phyloP scores from a whole-genome alignment of 2,329 filamentous ascomycete species.

The Aspergillus awamori region DNA sequence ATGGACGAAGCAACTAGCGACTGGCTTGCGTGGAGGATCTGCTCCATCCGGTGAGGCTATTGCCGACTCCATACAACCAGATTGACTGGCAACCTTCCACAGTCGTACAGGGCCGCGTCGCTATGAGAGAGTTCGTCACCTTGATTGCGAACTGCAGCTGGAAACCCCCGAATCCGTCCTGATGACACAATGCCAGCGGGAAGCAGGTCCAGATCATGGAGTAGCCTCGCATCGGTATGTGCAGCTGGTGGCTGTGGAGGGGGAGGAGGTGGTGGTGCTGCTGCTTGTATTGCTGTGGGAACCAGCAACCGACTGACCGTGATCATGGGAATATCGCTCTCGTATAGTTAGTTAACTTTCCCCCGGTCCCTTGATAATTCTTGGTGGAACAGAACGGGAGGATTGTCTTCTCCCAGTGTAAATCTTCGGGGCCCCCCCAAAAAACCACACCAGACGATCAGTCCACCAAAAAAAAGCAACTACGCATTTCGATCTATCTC shows the following conservation, averaged over 20 bases:
- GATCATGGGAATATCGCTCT: conserved; percentile 5
- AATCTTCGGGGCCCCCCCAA: too few species aligned
- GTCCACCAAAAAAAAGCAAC: too few species aligned
- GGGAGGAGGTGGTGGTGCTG: background rate
- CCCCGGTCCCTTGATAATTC: background rate
- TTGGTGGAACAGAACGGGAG: background rate
- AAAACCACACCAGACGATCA: background rate
- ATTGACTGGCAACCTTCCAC: background rate
- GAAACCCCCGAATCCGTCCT: conserved; percentile 5
- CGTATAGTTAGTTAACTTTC: conserved; percentile 3
- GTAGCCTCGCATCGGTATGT: background rate
- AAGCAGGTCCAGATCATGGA: background rate
- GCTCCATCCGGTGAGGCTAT: background rate
- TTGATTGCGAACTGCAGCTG: conserved; percentile 16
- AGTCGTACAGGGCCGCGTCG: background rate
- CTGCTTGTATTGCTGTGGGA: background rate
- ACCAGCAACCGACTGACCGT: background rate
- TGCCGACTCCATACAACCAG: background rate
- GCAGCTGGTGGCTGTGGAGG: background rate
- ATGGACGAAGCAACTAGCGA: background rate
- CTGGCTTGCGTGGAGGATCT: background rate
- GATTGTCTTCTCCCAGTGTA: background rate
- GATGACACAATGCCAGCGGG: conserved; percentile 4
- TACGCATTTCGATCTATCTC: background rate
- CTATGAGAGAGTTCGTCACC: conserved; percentile 5